A percentile compares a stretch with the other conserved stretches of the same genome.
Conservation (phyloP, 2,329 filamentous ascomycete genomes). For the Gyromitra esculenta region DNA sequence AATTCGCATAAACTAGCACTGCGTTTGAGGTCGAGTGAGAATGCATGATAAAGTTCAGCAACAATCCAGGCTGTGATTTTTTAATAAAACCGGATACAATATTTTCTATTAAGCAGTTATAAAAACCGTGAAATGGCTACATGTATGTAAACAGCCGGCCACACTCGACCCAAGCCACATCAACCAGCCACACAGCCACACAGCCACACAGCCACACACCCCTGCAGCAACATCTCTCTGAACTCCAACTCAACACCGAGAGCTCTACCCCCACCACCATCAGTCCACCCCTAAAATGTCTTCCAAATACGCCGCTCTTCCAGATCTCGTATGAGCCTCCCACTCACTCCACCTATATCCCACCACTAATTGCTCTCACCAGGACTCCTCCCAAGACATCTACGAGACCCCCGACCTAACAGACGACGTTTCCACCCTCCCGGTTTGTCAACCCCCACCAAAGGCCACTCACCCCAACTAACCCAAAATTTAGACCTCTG, state of each 20-base stretch:
- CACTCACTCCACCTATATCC: not conserved
- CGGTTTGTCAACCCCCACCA: slow-evolving; percentile 64
- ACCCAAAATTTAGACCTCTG: slow-evolving; percentile 36
- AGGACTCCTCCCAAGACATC: slow-evolving; percentile 87
- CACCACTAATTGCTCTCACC: slow-evolving; percentile 42
- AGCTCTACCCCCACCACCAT: slow-evolving; percentile 4
- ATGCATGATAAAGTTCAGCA: too few relatives aligned
- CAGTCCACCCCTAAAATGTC: slow-evolving; percentile 67
- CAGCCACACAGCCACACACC: slow-evolving; percentile 50
- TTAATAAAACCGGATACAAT: too few relatives aligned
- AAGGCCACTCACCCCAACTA: not conserved
- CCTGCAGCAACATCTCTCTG: not conserved
- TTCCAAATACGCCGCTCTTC: slow-evolving; percentile 82
- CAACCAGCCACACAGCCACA: slow-evolving; percentile 56
- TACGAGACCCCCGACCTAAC: slow-evolving; percentile 96
- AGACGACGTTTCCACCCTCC: slow-evolving; percentile 86
- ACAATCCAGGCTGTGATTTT: too few relatives aligned
- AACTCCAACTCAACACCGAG: slow-evolving; percentile 32
- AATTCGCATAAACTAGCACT: too few relatives aligned
- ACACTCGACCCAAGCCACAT: slow-evolving; percentile 16
- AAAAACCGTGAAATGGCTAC: not conserved
- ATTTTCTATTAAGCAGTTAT: not conserved
- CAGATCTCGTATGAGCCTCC: slow-evolving; percentile 72
- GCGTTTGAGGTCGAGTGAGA: too few relatives aligned
- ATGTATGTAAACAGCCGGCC: not conserved